Conservation (phyloP, 2,329 filamentous ascomycete genomes). For the Setomelanomma holmii region DNA sequence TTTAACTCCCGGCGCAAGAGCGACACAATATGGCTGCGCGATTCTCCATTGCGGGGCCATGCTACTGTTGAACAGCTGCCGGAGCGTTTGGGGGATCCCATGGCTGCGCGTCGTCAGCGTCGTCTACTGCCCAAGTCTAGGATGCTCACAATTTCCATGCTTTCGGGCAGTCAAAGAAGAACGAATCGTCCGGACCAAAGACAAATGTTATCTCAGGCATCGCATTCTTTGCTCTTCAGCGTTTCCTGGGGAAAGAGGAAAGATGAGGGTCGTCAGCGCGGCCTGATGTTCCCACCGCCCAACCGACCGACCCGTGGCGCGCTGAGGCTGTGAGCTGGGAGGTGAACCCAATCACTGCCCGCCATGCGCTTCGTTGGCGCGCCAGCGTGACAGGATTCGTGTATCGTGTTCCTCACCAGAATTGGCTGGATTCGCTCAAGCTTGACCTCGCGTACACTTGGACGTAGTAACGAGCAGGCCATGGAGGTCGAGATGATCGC, state of each 20-base stretch:
- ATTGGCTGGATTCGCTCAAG: background rate
- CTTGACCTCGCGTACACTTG: too few species aligned
- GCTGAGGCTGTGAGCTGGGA: constrained; percentile 15
- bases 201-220: constrained; percentile 46
- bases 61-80: constrained; percentile 42
- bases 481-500: background rate
- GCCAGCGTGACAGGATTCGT: constrained; percentile 4
- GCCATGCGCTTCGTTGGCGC: constrained; percentile 7
- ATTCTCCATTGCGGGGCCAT: constrained; percentile 43
- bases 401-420: background rate
- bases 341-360: constrained; percentile 16
- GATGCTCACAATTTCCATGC: constrained; percentile 45
- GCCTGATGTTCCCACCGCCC: constrained; percentile 5
- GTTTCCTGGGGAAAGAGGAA: background rate
- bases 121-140: background rate
- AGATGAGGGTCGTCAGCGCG: constrained; percentile 11
- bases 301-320: constrained; percentile 11
- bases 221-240: constrained; percentile 17
- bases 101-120: constrained; percentile 37
- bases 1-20: constrained; percentile 38
- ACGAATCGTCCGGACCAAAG: constrained; percentile 45
- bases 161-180: constrained; percentile 47
- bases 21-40: constrained; percentile 42
- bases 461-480: background rate
- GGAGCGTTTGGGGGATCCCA: constrained; percentile 41